phyloP scores from a whole-genome alignment of 2,329 filamentous ascomycete species.

The Ophiostoma himal-ulmi region DNA sequence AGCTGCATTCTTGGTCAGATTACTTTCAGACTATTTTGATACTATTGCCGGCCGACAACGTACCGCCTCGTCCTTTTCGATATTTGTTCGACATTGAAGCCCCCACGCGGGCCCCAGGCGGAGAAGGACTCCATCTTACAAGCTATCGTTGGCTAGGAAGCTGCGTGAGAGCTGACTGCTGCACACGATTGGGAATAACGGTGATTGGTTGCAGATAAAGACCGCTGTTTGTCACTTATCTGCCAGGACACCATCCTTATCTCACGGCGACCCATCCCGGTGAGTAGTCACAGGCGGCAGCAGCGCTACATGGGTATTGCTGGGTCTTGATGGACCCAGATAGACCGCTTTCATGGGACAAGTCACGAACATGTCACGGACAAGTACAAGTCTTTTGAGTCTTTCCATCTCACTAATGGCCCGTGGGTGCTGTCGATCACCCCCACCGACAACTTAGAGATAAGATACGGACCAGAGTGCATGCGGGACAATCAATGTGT shows the following conservation, averaged over 20 bases:
- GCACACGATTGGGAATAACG: background rate
- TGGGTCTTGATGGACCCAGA: background rate
- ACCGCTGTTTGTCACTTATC: background rate
- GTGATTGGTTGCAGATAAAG: slow-evolving; percentile 12
- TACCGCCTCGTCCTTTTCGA: background rate
- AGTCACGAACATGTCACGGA: background rate
- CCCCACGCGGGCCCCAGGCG: background rate
- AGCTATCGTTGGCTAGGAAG: background rate
- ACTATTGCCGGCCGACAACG: background rate
- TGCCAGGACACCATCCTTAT: background rate
- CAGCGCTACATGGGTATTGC: background rate
- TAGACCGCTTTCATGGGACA: background rate
- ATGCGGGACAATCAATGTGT: background rate
- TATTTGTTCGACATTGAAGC: background rate
- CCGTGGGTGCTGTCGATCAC: background rate
- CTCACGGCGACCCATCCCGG: background rate
- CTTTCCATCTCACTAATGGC: background rate
- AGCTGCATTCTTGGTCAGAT: background rate
- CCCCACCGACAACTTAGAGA: background rate
- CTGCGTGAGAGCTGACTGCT: background rate
- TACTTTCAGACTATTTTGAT: background rate
- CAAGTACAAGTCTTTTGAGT: background rate
- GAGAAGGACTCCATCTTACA: background rate
- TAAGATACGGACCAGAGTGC: background rate
- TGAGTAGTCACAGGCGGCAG: background rate